These are phyloP conservation scores for Colletotrichum sp. DNA, from an alignment of 2,329 filamentous ascomycete genomes.

Conservation along the genomic window DNA sequence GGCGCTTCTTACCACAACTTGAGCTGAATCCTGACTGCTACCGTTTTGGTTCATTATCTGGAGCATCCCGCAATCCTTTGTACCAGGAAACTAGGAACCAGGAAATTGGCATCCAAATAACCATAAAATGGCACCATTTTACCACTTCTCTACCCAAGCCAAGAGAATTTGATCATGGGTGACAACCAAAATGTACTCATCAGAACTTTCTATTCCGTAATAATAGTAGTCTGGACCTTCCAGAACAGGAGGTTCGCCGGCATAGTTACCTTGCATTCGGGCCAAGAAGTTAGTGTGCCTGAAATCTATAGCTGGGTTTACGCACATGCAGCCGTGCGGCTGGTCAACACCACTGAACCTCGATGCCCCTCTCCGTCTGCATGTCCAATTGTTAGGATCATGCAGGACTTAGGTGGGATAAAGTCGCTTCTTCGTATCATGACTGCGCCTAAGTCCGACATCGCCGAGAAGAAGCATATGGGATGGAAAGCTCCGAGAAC, in stretches of 20 bases:
- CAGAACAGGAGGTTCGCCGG: not conserved
- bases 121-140: not conserved
- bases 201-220: not conserved
- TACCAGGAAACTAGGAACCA: not conserved
- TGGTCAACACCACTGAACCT: not conserved
- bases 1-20: not conserved
- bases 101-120: not conserved
- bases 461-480: not conserved
- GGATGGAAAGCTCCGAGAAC: not conserved
- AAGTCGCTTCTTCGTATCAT: not conserved
- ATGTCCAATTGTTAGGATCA: not conserved
- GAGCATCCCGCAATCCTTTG: not conserved
- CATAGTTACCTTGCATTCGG: not conserved
- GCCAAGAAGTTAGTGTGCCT: not conserved
- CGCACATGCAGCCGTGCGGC: not conserved
- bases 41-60: not conserved
- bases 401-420: not conserved
- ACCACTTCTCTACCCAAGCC: not conserved
- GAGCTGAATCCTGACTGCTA: not conserved
- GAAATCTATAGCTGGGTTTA: fast-evolving
- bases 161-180: not conserved
- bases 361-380: not conserved
- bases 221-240: not conserved
- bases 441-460: not conserved
- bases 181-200: not conserved